These are phyloP conservation scores for Cunninghamia lanceolata DNA, from an alignment of 75 land plant species.

Conservation along the genomic window DNA sequence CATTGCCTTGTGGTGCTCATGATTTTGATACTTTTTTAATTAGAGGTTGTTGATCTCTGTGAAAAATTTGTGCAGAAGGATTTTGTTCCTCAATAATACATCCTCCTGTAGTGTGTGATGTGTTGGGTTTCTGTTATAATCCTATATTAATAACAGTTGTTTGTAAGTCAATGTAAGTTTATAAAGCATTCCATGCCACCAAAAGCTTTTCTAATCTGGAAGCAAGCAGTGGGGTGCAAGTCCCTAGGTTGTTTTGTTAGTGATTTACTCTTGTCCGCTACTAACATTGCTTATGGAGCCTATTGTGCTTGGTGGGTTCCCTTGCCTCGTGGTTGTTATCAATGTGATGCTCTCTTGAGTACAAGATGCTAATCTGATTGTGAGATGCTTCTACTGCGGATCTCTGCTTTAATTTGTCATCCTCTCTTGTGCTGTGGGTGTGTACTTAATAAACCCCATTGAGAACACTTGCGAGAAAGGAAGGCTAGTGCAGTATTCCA, in stretches of 20 bases:
- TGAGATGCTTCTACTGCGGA: background rate
- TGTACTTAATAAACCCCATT: background rate
- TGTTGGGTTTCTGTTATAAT: background rate
- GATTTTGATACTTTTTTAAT: background rate
- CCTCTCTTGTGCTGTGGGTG: background rate
- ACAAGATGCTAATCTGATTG: background rate
- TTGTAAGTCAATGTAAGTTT: background rate
- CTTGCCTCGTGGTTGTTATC: background rate
- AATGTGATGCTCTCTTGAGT: background rate
- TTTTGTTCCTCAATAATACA: background rate
- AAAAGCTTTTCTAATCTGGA: background rate
- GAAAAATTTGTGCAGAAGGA: background rate
- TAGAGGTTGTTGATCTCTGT: background rate
- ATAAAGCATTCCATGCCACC: background rate
- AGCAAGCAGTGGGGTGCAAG: background rate
- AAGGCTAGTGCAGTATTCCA: background rate
- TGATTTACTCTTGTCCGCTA: background rate
- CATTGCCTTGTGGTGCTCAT: background rate
- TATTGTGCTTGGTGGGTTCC: background rate
- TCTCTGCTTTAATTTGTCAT: background rate
- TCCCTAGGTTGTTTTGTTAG: background rate
- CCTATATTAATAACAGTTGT: background rate
- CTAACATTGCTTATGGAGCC: background rate
- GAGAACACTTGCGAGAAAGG: background rate
- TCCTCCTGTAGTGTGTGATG: background rate